These are phyloP conservation scores for Dioszegia crocea DNA, from an alignment of 768 basidiomycete species.

Conservation along the genomic window DNA sequence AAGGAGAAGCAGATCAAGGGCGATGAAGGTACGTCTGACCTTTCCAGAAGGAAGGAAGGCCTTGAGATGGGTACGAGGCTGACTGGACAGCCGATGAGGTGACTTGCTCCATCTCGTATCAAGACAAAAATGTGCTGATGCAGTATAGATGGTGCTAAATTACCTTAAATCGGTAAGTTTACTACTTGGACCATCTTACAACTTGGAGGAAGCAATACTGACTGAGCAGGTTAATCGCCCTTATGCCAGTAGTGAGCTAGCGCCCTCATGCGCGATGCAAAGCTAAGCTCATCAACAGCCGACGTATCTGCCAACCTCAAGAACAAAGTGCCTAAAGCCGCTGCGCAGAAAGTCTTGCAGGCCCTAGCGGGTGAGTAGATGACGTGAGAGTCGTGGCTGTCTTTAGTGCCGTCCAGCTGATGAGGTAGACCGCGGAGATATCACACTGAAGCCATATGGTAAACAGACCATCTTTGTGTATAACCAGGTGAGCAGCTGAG, in stretches of 20 bases:
- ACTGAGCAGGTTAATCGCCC: slow-evolving; percentile 78
- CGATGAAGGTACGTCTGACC: slow-evolving; percentile 42
- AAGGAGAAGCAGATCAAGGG: slow-evolving; percentile 47
- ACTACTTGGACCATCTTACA: background rate
- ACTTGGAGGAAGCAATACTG: background rate
- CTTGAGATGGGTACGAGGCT: slow-evolving; percentile 17
- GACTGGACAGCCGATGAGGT: slow-evolving; percentile 27
- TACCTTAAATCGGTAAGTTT: slow-evolving; percentile 67
- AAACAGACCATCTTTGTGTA: slow-evolving; percentile 80
- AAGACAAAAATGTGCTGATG: too few relatives aligned
- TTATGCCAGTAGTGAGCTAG: slow-evolving; percentile 63
- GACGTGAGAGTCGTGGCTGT: background rate
- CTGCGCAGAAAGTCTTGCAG: slow-evolving; percentile 76
- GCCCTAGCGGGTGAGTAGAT: slow-evolving; percentile 58
- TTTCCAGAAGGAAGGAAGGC: background rate
- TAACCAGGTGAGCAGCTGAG: slow-evolving; percentile 59
- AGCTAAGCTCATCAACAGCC: slow-evolving; percentile 51
- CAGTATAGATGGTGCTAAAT: slow-evolving; percentile 57
- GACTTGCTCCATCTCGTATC: too few relatives aligned
- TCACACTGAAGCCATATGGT: slow-evolving; percentile 82
- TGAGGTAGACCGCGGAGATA: slow-evolving; percentile 64
- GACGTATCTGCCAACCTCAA: slow-evolving; percentile 89
- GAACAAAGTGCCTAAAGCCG: slow-evolving; percentile 76
- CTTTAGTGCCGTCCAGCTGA: background rate
- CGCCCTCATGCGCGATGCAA: background rate